phyloP scores from a whole-genome alignment of 2,329 filamentous ascomycete species.

The Huntiella omanensis region DNA sequence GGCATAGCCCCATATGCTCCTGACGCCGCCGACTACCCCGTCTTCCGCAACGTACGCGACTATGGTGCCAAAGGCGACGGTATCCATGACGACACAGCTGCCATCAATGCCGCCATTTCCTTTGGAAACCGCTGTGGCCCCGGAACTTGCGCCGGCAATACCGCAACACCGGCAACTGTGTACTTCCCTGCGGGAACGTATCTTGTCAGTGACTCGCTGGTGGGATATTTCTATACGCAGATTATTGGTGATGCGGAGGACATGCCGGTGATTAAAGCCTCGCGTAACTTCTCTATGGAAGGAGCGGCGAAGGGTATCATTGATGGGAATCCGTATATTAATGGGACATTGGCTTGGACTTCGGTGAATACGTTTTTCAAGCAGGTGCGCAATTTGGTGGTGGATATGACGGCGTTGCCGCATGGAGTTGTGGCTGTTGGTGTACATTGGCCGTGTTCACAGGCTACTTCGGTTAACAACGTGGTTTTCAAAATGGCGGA shows the following conservation, averaged over 20 bases:
- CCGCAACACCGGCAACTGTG: conserved; percentile 20
- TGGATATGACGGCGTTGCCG: conserved; percentile 34
- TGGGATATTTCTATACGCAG: conserved; percentile 64
- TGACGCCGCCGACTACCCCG: conserved; percentile 21
- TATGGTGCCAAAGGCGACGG: conserved; percentile 24
- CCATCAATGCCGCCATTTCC: conserved; percentile 20
- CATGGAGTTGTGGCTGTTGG: conserved; percentile 27
- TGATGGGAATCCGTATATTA: conserved; percentile 28
- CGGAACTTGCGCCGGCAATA: conserved; percentile 14
- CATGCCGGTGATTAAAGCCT: conserved; percentile 36
- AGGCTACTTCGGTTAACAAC: conserved; percentile 41
- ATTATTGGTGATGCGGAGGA: conserved; percentile 50
- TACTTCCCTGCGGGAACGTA: conserved; percentile 39
- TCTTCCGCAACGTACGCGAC: conserved; percentile 30
- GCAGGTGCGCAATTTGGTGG: conserved; percentile 36
- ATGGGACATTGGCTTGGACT: conserved; percentile 25
- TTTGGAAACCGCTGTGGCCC: conserved; percentile 25
- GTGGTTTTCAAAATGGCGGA: conserved; percentile 33
- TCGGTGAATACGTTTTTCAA: conserved; percentile 42
- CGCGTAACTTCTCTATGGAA: conserved; percentile 24
- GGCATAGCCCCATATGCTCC: conserved; percentile 28
- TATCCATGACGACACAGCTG: conserved; percentile 19
- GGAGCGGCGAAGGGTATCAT: conserved; percentile 22
- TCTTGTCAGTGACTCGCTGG: conserved; percentile 47
- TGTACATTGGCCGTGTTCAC: conserved; percentile 51